Conservation (phyloP, 139 green algal genomes). For the Chlamydomonas incerta region DNA sequence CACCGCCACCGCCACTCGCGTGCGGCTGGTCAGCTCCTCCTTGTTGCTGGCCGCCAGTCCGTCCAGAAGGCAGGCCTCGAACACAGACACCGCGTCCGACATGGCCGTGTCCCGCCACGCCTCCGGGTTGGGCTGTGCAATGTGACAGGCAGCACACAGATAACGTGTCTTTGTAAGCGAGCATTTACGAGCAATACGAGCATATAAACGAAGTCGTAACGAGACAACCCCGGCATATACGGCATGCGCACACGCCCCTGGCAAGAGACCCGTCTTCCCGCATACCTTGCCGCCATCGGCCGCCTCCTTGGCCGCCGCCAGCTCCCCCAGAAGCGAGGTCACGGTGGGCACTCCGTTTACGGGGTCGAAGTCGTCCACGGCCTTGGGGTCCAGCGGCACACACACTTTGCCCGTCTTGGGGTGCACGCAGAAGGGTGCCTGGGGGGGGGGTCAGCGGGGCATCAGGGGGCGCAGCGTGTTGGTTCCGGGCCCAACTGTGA, state of each 20-base stretch:
- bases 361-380: constrained; percentile 88
- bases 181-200: neutral
- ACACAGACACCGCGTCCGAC: constrained; percentile 6
- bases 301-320: constrained; percentile 10
- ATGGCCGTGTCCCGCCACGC: constrained; percentile 32
- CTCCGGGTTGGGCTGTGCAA: neutral
- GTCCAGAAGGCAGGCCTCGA: constrained; percentile 34
- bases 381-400: constrained; percentile 90
- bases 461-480: too few species aligned
- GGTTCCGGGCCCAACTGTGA: too few species aligned
- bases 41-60: constrained; percentile 1
- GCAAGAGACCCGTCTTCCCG: neutral
- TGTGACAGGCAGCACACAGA: neutral
- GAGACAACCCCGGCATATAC: too few species aligned
- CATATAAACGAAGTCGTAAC: too few species aligned
- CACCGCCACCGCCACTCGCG: constrained; percentile 35
- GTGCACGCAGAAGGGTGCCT: constrained; percentile 98
- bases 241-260: too few species aligned
- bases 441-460: too few species aligned
- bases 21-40: constrained; percentile 17
- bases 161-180: neutral
- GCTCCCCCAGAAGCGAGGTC: constrained; percentile 42
- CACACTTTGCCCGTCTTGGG: constrained; percentile 99
- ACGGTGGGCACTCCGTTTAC: constrained; percentile 83
- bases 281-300: neutral